phyloP scores from a whole-genome alignment of 306 rosid genomes.

The Acacia melanoxylon region DNA sequence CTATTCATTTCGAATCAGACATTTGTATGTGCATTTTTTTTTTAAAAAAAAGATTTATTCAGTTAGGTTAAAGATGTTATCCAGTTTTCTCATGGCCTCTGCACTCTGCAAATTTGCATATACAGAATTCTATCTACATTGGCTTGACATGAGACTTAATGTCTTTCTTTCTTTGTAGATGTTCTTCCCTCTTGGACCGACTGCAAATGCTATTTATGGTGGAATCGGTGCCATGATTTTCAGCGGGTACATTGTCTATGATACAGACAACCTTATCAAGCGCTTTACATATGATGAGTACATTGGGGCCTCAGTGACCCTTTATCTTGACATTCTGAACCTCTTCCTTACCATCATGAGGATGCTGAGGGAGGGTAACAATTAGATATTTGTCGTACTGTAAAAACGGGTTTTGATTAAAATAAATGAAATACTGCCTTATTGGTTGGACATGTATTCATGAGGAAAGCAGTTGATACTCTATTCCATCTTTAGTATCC shows the following conservation, averaged over 20 bases:
- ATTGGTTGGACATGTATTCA: conserved; percentile 21
- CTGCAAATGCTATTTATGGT: conserved; percentile 68
- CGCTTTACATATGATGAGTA: conserved; percentile 86
- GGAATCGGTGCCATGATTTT: conserved; percentile 77
- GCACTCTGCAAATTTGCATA: not conserved
- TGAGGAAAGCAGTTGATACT: conserved; percentile 18
- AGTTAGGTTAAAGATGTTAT: not conserved
- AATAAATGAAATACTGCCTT: conserved; percentile 20
- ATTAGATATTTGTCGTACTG: conserved; percentile 57
- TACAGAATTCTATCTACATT: not conserved
- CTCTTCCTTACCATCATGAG: conserved; percentile 86
- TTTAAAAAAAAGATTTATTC: not conserved
- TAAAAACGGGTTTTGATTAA: not conserved
- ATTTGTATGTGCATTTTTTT: not conserved
- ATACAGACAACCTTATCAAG: conserved; percentile 86
- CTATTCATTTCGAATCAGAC: not conserved
- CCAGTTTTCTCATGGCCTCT: not conserved
- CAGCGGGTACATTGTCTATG: conserved; percentile 84
- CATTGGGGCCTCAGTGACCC: conserved; percentile 91
- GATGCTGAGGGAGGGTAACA: conserved; percentile 72
- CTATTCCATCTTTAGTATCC: not conserved
- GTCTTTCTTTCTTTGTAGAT: conserved; percentile 46
- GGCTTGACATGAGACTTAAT: conserved; percentile 25
- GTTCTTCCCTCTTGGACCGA: conserved; percentile 90
- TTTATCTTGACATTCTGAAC: conserved; percentile 85